Evolutionary conservation across 2,329 filamentous ascomycete genomes (phyloP).

Genomic region (Zarea fungicola): DNA sequence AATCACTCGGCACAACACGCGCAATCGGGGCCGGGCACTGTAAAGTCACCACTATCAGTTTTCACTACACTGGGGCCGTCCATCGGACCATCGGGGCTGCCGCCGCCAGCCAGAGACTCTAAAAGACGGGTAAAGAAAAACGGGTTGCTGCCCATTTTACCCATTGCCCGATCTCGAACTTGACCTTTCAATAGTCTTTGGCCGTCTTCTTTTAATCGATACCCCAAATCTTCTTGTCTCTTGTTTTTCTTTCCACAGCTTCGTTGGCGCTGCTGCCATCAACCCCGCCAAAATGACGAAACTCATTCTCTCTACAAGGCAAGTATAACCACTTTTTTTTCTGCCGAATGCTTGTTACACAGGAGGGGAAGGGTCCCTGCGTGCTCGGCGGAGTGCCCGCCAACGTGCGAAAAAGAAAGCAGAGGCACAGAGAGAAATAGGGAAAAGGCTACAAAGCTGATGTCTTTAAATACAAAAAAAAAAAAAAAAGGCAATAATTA

Average conservation of each 20-base stretch:
- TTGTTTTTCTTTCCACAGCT: not conserved
- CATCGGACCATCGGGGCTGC: conserved; percentile 11
- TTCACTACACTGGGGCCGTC: conserved; percentile 5
- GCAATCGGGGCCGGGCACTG: not conserved
- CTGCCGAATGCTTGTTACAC: not conserved
- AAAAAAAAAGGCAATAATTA: not conserved
- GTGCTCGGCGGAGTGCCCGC: too few relatives aligned
- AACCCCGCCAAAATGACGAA: conserved; percentile 55
- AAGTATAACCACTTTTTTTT: conserved; percentile 32
- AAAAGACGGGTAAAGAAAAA: not conserved
- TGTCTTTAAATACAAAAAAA: not conserved
- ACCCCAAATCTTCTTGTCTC: not conserved
- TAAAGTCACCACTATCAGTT: not conserved
- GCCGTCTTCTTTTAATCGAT: not conserved
- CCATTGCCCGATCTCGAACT: conserved; percentile 3
- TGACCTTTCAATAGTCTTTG: conserved; percentile 1
- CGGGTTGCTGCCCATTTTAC: not conserved
- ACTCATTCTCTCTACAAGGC: conserved; percentile 83
- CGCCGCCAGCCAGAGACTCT: not conserved
- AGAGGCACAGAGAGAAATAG: not conserved
- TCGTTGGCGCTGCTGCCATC: conserved; percentile 1
- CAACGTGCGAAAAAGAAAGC: not conserved
- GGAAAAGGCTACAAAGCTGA: too few relatives aligned
- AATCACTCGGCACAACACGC: conserved; percentile 1
- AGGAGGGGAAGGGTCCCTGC: conserved; percentile 2